phyloP scores from a whole-genome alignment of 169 alveolate species.

The Plasmodium gaboni region DNA sequence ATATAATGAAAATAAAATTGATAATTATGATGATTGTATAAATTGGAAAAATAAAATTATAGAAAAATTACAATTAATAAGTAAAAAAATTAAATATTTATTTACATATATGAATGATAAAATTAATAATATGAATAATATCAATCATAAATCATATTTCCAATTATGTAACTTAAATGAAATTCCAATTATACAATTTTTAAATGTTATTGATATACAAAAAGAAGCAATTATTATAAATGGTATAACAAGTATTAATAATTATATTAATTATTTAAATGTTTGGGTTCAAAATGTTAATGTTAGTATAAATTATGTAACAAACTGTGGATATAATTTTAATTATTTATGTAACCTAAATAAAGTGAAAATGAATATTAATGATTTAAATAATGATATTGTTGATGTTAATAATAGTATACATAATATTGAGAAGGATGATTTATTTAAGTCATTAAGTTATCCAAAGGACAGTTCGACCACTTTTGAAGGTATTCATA shows the following conservation, averaged over 20 bases:
- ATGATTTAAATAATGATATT: conserved; percentile 22
- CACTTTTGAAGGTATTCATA: neutral
- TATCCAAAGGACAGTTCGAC: neutral
- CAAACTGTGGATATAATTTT: conserved; percentile 6
- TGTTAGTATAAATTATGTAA: conserved; percentile 3
- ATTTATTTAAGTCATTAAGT: neutral
- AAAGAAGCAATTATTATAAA: neutral
- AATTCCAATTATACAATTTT: neutral
- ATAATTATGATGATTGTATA: neutral
- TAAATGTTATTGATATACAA: neutral
- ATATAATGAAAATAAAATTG: conserved; percentile 28
- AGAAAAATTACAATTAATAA: conserved; percentile 5
- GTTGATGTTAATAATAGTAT: conserved; percentile 28
- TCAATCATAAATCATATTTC: neutral
- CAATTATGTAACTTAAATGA: neutral
- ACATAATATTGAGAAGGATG: neutral
- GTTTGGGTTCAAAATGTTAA: conserved; percentile 8
- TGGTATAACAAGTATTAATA: neutral
- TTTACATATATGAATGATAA: conserved; percentile 20
- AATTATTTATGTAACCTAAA: conserved; percentile 32
- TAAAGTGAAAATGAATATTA: conserved; percentile 18
- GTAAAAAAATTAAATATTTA: conserved; percentile 14
- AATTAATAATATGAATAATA: conserved; percentile 36
- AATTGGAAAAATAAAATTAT: conserved; percentile 10
- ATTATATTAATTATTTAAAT: conserved; percentile 30